Evolutionary conservation across 441 rosid genomes (phyloP), one percentile per base, ranked within the genome.

Genomic region (Viola pubescens): DNA sequence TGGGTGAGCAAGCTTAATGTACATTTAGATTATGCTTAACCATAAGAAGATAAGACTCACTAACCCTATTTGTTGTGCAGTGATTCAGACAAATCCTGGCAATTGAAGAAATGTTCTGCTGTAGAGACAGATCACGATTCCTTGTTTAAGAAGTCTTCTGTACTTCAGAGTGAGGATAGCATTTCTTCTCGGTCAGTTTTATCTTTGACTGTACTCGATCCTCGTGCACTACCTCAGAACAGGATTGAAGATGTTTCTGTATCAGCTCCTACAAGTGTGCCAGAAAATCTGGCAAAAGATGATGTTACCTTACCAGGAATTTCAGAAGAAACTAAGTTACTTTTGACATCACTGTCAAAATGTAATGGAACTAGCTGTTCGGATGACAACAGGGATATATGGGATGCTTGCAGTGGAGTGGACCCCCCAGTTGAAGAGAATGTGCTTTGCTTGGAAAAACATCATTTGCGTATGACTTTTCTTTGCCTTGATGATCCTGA

Each of bases 391-490:
- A 72, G 63, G 61, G 73, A 65, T 71, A 70, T 87, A 62, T 92
- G 96, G 94, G 94, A 92, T 68, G 69, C 64, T 56, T 64, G 70
- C 48, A 10, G 68, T 67, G 76, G 79, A 65, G 64, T 79, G 54
- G 51, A 57, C 41, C 75, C 72, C 9, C 98, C 97, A 43, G 76
- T 79, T 71, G 85, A 89, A 70, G 98, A 89, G 56, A 71, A 67
- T 59, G 66, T 70, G 48, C 77, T 84, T 70, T 83, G 86, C 64
- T 67, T 59, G 81, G 91, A 89, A 72, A 84, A 74, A 61, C 76
- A 84, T 74, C 78, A 70, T 37, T 69, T 51, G 56, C 82, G 67
- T 9, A 65, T 84, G 88, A 73, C 80, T 63, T 79, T 73, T 56
- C 38, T 82, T 79, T 84, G 74, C 81, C 81, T 87, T 61, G 79